Evolutionary conservation across 2,329 filamentous ascomycete genomes (phyloP), one percentile per base, ranked within the genome.

Genomic region (Neophaeococcomyces aloes): DNA sequence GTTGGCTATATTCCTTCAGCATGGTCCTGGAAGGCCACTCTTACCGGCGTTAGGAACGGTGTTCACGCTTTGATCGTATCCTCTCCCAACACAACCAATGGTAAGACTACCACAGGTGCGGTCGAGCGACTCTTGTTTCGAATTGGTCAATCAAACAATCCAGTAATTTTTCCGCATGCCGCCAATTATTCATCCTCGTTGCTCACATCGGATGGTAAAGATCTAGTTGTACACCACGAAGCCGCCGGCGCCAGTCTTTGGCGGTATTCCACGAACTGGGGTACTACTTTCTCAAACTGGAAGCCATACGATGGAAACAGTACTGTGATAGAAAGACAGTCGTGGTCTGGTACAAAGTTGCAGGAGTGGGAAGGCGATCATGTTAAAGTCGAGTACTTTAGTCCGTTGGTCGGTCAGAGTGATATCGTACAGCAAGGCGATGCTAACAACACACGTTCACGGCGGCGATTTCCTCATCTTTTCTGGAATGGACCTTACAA

Each of bases 371-470:
- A 67, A 19, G 78, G 76, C 19, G 70, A 79, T 32, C 78, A 81
- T 53, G 66, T 81, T 29, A 69, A 71, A 19, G 68, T 81, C 18
- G 75, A 81, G 53, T 82, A 81, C 57, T 82, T 71, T 70, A 78
- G 69, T 54, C 65, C 67, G 42, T 61, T 74, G 41, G 67, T 74
- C 15, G 75, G 76, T 5, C 79, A 76, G 49, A 77, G 74, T 53
- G 67, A 70, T 48, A 75, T 79, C 51, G 59, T 76, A 8, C 75
- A 81, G 54, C 71, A 81, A 52, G 73, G 71, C 29, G 78, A 81
- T 57, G 53, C 70, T 15, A 63, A 59, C 18, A 63, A 61, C 31
- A 61, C 63, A 21, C 57, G 57, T 5, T 57, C 60, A 4, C 61
- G 65, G 7, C 65, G 77, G 39, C 68, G 74, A 23, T 78, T 76